These are phyloP conservation scores for Colletotrichum agaves DNA, from an alignment of 2,329 filamentous ascomycete genomes.

Conservation along the genomic window DNA sequence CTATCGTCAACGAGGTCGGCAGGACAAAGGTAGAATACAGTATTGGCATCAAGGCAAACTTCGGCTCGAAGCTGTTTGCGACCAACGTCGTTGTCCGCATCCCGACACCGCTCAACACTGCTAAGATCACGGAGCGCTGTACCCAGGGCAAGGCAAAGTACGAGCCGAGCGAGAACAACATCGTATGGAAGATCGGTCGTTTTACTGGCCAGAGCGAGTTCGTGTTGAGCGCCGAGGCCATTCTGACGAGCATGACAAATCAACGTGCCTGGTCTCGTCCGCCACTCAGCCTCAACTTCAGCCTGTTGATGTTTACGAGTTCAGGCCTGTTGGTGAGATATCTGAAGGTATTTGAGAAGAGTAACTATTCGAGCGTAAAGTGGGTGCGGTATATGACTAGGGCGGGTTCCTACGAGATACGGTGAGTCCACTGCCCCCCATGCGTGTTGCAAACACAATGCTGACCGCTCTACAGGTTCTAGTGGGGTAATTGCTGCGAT, in stretches of 20 bases:
- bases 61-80: slow-evolving; percentile 93
- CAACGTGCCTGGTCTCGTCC: slow-evolving; percentile 97
- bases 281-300: slow-evolving; percentile 91
- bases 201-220: slow-evolving; percentile 98
- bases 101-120: slow-evolving; percentile 95
- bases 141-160: slow-evolving; percentile 98
- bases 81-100: slow-evolving; percentile 96
- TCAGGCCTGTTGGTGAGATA: slow-evolving; percentile 92
- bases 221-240: slow-evolving; percentile 92
- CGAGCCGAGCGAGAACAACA: slow-evolving; percentile 96
- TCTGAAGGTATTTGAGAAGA: slow-evolving; percentile 99
- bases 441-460: not conserved
- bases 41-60: slow-evolving; percentile 97
- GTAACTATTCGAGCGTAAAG: slow-evolving; percentile 97
- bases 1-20: slow-evolving; percentile 96
- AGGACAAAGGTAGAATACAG: slow-evolving; percentile 99
- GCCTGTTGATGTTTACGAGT: slow-evolving; percentile 97
- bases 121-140: slow-evolving; percentile 90
- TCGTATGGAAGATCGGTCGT: slow-evolving; percentile 98
- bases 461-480: slow-evolving; percentile 47
- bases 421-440: slow-evolving; percentile 59
- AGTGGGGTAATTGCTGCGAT: slow-evolving; percentile 37
- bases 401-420: slow-evolving; percentile 96
- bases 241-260: slow-evolving; percentile 95
- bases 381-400: slow-evolving; percentile 99